phyloP scores from a whole-genome alignment of 306 rosid genomes.

The Acacia acuminata region DNA sequence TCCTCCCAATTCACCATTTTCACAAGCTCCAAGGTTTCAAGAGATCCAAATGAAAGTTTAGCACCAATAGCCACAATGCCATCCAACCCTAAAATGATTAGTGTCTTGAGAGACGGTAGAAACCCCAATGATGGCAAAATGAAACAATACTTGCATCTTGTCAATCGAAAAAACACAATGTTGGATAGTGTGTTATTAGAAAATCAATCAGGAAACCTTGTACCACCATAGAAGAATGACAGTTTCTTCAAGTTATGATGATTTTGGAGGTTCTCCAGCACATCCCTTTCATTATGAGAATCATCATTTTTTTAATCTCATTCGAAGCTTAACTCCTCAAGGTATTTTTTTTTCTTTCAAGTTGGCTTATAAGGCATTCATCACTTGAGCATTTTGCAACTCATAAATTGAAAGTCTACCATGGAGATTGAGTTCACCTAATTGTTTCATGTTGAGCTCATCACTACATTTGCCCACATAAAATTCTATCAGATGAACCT shows the following conservation, averaged over 20 bases:
- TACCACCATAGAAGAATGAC: background rate
- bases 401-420: background rate
- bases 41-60: background rate
- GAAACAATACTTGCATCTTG: too few species aligned
- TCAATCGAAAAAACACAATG: too few species aligned
- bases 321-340: background rate
- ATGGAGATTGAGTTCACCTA: conserved; percentile 14
- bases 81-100: background rate
- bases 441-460: conserved; percentile 6
- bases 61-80: background rate
- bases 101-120: background rate
- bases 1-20: background rate
- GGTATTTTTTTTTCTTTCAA: background rate
- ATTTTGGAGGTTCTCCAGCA: conserved; percentile 35
- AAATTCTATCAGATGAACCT: background rate
- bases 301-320: conserved; percentile 11
- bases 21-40: background rate
- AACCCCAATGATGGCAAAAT: background rate
- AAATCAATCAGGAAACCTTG: conserved; percentile 15
- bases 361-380: conserved; percentile 1
- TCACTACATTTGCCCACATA: background rate
- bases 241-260: conserved; percentile 5
- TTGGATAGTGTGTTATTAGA: background rate
- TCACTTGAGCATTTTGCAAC: conserved; percentile 4
- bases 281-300: background rate